These are phyloP conservation scores for Calonectria pauciramosa DNA, from an alignment of 2,329 filamentous ascomycete genomes.

Conservation along the genomic window DNA sequence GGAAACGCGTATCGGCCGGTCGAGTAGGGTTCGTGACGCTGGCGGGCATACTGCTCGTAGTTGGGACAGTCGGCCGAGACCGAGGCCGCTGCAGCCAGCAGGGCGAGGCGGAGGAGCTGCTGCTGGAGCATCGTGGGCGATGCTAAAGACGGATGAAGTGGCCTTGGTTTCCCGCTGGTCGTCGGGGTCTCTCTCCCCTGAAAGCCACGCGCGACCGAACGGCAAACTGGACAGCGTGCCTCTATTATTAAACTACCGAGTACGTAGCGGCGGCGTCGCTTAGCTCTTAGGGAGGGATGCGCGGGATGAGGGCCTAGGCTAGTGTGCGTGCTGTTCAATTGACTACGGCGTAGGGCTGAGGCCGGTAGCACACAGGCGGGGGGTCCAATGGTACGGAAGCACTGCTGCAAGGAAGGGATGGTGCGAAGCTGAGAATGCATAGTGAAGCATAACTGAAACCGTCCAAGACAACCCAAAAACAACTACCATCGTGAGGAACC, in stretches of 20 bases:
- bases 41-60: slow-evolving; percentile 52
- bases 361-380: not conserved
- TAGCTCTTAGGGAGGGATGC: slow-evolving; percentile 6
- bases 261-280: not conserved
- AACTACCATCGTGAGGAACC: not conserved
- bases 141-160: not conserved
- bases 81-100: slow-evolving; percentile 33
- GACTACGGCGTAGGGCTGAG: slow-evolving; percentile 12
- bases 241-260: not conserved
- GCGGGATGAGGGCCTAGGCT: not conserved
- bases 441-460: not conserved
- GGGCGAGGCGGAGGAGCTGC: slow-evolving; percentile 25
- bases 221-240: not conserved
- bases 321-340: not conserved
- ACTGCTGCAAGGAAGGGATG: not conserved
- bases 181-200: not conserved
- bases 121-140: not conserved
- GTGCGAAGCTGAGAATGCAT: not conserved
- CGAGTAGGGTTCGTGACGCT: slow-evolving; percentile 77
- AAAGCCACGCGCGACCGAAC: not conserved
- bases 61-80: slow-evolving; percentile 50
- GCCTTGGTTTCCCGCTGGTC: not conserved
- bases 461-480: not conserved
- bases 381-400: not conserved
- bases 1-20: slow-evolving; percentile 82